Evolutionary conservation across 169 alveolate genomes (phyloP), one percentile per base, ranked within the genome.

Genomic region (Condylostoma magnum): DNA sequence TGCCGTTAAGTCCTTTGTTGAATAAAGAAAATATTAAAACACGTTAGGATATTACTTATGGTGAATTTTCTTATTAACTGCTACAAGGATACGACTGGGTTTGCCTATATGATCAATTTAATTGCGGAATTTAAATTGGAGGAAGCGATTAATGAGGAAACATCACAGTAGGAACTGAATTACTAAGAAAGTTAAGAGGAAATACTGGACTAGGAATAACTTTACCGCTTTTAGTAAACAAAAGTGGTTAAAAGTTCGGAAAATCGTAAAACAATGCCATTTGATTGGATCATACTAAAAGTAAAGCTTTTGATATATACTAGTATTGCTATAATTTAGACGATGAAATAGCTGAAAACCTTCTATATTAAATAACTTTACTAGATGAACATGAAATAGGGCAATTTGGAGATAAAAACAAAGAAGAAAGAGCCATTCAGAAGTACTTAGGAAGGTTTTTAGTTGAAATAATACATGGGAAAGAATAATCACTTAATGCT

Each of bases 101-200:
- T 18, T 12, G 25, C 6, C 44, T 66, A 2, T 66, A 20, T 30
- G 6, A 18, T 8, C 18, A 66, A n/a, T 15, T 46, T 12, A 30
- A 66, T 28, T 66, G 75, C 65, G 36, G 6, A 25, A 30, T 15
- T 2, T 50, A 66, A 30, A 18, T 66, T 27, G 75, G 75, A 66
- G 75, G 75, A 22, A 66, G 75, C 47, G 75, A 66, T 31, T 50
- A 66, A 31, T 66, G 75, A 44, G n/a, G 47, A n/a, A 66, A 66
- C 4, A 66, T 66, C 6, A 66, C 65, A 22, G 8, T 50, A 15
- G 75, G 75, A 25, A 47, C 63, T 46, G 65, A 66, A 2, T 31
- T 66, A 12, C 43, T 66, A 12, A 43, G 63, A 20, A 66, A 47
- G 48, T 46, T 46, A 30, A 3, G 27, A 2, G 63, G 43, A 8